Evolutionary conservation across 345 rosid species (phyloP).

Genomic region (Theobroma cacao): DNA sequence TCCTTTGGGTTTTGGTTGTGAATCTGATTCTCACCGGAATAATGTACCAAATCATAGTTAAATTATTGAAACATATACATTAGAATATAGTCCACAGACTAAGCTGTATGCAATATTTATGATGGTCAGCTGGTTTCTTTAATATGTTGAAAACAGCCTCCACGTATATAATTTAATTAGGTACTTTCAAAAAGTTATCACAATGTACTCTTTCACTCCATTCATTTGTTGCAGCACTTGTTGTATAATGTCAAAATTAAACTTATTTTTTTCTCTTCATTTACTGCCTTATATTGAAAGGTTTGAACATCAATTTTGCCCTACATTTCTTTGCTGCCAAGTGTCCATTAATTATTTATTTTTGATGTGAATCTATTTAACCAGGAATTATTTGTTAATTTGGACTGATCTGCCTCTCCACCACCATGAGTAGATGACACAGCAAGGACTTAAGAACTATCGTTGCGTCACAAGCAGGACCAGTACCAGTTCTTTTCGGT

Average conservation of each 20-base stretch:
- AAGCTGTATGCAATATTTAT: neutral
- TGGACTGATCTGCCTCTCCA: neutral
- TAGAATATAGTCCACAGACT: neutral
- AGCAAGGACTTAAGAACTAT: neutral
- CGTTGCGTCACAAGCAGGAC: conserved; percentile 1
- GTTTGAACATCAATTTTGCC: neutral
- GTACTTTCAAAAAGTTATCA: too few relatives aligned
- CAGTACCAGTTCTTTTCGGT: neutral
- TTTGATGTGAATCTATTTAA: neutral
- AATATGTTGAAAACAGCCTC: neutral
- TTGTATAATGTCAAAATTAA: neutral
- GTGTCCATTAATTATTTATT: neutral
- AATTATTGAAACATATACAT: neutral
- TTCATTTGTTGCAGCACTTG: neutral
- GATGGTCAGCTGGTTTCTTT: neutral
- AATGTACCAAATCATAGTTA: neutral
- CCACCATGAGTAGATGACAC: neutral
- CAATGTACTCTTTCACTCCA: too few relatives aligned
- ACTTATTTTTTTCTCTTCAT: neutral
- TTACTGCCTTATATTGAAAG: neutral
- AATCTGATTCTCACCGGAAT: conserved; percentile 20
- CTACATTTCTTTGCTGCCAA: neutral
- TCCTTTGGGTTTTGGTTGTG: conserved; percentile 14
- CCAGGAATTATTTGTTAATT: neutral
- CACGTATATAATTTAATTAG: neutral